These are phyloP conservation scores for Panicum virgatum DNA, from an alignment of 202 grass and related monocot species.

Conservation along the genomic window DNA sequence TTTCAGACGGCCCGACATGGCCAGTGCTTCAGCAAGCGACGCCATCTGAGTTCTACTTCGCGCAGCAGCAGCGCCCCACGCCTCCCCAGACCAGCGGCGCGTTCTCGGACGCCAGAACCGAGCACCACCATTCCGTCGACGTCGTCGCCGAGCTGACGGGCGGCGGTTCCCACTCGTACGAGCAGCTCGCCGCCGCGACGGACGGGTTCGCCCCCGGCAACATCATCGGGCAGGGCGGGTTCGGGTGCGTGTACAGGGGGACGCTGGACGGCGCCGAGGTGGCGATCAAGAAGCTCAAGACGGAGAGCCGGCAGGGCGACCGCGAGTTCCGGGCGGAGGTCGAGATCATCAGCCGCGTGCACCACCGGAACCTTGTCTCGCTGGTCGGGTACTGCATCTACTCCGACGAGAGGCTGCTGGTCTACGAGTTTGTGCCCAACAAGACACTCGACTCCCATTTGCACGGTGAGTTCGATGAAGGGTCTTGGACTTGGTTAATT, in stretches of 20 bases:
- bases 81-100: constrained; percentile 33
- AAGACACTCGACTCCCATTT: constrained; percentile 56
- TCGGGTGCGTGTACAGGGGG: constrained; percentile 57
- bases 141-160: constrained; percentile 23
- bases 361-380: constrained; percentile 66
- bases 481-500: neutral
- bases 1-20: constrained; percentile 19
- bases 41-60: constrained; percentile 18
- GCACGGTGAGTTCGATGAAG: constrained; percentile 34
- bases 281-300: constrained; percentile 52
- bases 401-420: constrained; percentile 47
- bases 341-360: constrained; percentile 61
- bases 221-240: constrained; percentile 55
- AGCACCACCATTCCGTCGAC: constrained; percentile 14
- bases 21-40: constrained; percentile 15
- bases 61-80: constrained; percentile 21
- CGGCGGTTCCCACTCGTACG: constrained; percentile 36
- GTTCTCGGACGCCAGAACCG: constrained; percentile 15
- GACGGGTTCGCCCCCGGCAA: constrained; percentile 44
- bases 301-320: constrained; percentile 56
- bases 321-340: constrained; percentile 67
- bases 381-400: constrained; percentile 51
- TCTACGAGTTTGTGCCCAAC: constrained; percentile 58
- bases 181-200: constrained; percentile 47
- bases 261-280: constrained; percentile 42